Evolutionary conservation across 805 yeast genomes (phyloP), one percentile per base, ranked within the genome.

Genomic region (Candida vaughaniae): DNA sequence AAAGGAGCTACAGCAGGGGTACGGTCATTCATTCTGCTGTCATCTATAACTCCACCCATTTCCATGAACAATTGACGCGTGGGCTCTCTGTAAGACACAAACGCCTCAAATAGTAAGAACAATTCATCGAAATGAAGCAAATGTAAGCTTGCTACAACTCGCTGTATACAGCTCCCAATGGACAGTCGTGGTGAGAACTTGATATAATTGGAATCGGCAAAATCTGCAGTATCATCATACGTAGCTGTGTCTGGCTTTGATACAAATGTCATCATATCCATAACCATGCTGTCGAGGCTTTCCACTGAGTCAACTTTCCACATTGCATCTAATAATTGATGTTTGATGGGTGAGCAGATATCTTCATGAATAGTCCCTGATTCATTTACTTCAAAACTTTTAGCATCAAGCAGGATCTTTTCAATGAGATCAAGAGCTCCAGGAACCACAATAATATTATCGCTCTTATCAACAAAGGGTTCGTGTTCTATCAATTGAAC

Each of bases 301-400:
- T 80, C 84, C 11, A 77, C 60, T 0, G 77, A 65, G 12, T 64
- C 52, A 31, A 80, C 56, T 1, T 56, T 49, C 82, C 83, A 78
- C 2, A 77, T 27, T 3, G 61, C 26, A 15, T 36, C 19, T 15
- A 46, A 23, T 6, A 46, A 29, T 4, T 33, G 22, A 6, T 26
- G 27, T 16, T 37, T 29, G 10, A 39, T 12, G 6, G 6, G 6
- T 7, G 23, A 20, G 10, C 6, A 20, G 23, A 7, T 10, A 7
- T 20, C 23, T 8, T 8, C 22, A n/a, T 25, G 12, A 3, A 47
- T 40, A 25, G 26, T 11, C 15, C 25, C n/a, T 10, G 18, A 28
- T 16, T 14, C 15, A 3, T 7, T 12, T 5, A 28, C 39, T 30
- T 12, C 40, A 17, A n/a, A 33, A 16, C 18, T 46, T 6, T 6